Evolutionary conservation across 352 stramenopile species (phyloP), one percentile per base, ranked within the genome.

Genomic region (Aphanomyces cochlioides): DNA sequence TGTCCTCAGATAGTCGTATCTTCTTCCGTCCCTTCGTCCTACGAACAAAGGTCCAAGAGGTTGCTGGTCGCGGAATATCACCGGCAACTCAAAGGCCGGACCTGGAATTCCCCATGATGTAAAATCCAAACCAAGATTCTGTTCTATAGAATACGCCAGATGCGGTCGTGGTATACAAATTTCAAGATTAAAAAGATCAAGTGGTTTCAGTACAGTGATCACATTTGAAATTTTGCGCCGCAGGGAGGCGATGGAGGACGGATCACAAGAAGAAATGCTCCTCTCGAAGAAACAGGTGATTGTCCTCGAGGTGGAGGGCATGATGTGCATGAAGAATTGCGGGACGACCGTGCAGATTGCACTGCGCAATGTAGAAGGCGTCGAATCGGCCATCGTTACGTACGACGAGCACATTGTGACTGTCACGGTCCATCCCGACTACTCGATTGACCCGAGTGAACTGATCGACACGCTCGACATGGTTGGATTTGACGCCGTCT

Each of bases 241-340:
- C 38, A 13, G 43, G 8, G 21, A 77, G 28, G 28, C 71, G 59
- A 74, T 57, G 34, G 61, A 69, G 47, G 41, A 19, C 13, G 43
- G 65, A 56, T 36, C 19, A 13, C 50, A 58, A 2, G 54, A 40
- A 37, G 64, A 70, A 10, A 70, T 21, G 15, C 47, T 70, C 45
- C 54, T 70, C 17, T n/a, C 64, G 4, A 70, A 17, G 64, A 17
- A 39, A 37, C 54, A 61, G 36, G 75, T 83, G 41, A 78, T 85
- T 48, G 72, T 88, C 61, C 87, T 96, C 21, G 77, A 75, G 47
- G 85, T 94, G 4, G 88, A 95, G 65, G 80, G 82, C 39, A 84
- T 86, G 72, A 82, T 79, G 47, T 85, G 78, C 19, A 79, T 90
- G 72, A 93, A 94, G 38, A 90, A 90, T 66, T 83, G 83, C 60